A percentile compares a stretch with the other conserved stretches of the same genome.
Conservation (phyloP, 1,139 yeast species). For the Lodderomyces beijingensis region DNA sequence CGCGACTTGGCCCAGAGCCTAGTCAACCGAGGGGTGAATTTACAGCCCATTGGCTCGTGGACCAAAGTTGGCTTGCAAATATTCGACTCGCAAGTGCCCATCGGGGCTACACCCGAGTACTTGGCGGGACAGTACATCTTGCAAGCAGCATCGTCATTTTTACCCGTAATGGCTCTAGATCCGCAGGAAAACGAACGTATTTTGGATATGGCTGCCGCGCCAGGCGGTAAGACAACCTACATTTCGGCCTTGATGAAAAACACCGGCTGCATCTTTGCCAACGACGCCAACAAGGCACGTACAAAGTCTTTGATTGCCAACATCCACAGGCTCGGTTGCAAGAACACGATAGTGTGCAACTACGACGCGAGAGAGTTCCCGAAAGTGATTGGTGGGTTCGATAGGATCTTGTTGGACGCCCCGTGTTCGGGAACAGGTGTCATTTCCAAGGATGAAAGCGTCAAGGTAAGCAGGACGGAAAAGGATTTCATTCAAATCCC, state of each 20-base stretch:
- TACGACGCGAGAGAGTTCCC: slow-evolving; percentile 99
- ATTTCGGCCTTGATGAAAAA: slow-evolving; percentile 96
- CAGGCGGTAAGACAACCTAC: slow-evolving; percentile 98
- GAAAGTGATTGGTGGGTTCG: slow-evolving; percentile 96
- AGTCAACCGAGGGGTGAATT: slow-evolving; percentile 93
- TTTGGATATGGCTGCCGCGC: slow-evolving; percentile 99
- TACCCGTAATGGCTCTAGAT: slow-evolving; percentile 96
- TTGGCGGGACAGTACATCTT: slow-evolving; percentile 95
- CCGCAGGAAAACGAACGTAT: slow-evolving; percentile 96
- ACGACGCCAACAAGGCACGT: slow-evolving; percentile 94
- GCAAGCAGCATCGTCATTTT: slow-evolving; percentile 97
- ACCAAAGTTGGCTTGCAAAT: slow-evolving; percentile 96
- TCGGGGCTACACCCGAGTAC: slow-evolving; percentile 99
- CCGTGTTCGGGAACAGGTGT: slow-evolving; percentile 99
- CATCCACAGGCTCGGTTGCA: slow-evolving; percentile 94
- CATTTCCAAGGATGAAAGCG: slow-evolving; percentile 94
- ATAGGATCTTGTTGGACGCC: slow-evolving; percentile 91
- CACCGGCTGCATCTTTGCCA: slow-evolving; percentile 96
- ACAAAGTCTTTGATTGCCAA: slow-evolving; percentile 95
- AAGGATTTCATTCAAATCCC: slow-evolving; percentile 97
- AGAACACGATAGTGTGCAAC: slow-evolving; percentile 93
- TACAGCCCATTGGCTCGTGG: slow-evolving; percentile 97
- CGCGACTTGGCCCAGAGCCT: slow-evolving; percentile 93
- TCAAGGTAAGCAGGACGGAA: slow-evolving; percentile 89
- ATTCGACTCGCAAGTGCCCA: slow-evolving; percentile 96